A percentile compares a stretch with the other conserved stretches of the same genome.
Conservation (phyloP, 257 asterid genomes). For the Solanum rostratum region DNA sequence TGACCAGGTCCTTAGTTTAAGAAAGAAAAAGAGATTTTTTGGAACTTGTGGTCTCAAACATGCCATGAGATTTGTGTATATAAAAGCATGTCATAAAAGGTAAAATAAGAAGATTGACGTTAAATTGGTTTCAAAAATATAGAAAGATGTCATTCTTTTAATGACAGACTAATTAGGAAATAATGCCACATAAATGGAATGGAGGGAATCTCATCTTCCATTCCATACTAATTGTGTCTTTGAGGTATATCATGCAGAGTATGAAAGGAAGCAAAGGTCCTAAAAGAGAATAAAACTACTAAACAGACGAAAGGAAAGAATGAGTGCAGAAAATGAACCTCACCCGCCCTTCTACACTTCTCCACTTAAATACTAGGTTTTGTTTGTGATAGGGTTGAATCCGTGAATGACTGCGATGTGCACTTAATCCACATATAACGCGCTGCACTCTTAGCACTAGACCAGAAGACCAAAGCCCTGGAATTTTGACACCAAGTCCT, state of each 20-base stretch:
- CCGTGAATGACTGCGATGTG: not conserved
- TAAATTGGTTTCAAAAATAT: not conserved
- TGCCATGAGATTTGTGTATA: not conserved
- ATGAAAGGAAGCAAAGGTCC: not conserved
- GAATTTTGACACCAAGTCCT: constrained; percentile 3
- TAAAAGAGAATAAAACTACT: not conserved
- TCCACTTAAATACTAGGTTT: not conserved
- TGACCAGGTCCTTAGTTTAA: not conserved
- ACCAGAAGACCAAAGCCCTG: not conserved
- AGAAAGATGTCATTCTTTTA: not conserved
- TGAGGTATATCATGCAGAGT: not conserved
- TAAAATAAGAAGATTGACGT: not conserved
- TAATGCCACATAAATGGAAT: not conserved
- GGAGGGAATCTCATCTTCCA: not conserved
- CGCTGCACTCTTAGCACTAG: not conserved
- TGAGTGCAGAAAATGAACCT: not conserved
- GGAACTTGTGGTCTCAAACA: not conserved
- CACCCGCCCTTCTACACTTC: not conserved
- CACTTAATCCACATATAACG: not conserved
- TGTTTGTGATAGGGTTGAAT: not conserved
- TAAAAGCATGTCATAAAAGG: not conserved
- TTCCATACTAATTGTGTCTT: not conserved
- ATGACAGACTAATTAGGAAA: not conserved
- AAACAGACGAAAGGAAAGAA: not conserved
- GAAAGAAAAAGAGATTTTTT: not conserved